These are phyloP conservation scores for Suillus subluteus DNA, from an alignment of 768 basidiomycete genomes.

Conservation along the genomic window DNA sequence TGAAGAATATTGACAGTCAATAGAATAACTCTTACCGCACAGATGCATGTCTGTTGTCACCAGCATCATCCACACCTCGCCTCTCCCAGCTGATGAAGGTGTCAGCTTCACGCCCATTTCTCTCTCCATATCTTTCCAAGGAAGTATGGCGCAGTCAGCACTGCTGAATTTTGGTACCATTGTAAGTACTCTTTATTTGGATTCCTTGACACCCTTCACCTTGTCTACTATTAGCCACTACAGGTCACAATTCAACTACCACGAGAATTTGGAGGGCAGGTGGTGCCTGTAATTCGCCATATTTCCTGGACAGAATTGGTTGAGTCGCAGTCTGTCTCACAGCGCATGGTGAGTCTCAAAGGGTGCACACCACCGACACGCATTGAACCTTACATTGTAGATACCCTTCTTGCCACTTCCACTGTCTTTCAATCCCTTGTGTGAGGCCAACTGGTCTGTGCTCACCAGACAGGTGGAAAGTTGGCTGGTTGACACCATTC, in stretches of 20 bases:
- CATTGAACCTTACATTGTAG: constrained; percentile 1
- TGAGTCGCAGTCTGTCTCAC: neutral
- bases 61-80: neutral
- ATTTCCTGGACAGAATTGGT: neutral
- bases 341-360: neutral
- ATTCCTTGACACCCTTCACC: neutral
- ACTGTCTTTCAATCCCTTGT: neutral
- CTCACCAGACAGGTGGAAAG: neutral
- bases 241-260: neutral
- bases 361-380: neutral
- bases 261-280: neutral
- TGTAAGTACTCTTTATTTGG: neutral
- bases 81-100: neutral
- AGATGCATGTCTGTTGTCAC: neutral
- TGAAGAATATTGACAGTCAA: too few species aligned
- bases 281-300: neutral
- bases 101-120: neutral
- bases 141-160: neutral
- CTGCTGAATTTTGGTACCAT: neutral
- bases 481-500: constrained; percentile 53
- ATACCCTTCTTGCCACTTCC: constrained; percentile 1
- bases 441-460: neutral
- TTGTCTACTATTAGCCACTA: neutral
- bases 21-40: too few species aligned
- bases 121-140: neutral